Percentiles rank a stretch among this genome's conserved stretches.
Evolutionary conservation across 1,284 basidiomycete species (phyloP).

Genomic region (Farysia itapuensis): DNA sequence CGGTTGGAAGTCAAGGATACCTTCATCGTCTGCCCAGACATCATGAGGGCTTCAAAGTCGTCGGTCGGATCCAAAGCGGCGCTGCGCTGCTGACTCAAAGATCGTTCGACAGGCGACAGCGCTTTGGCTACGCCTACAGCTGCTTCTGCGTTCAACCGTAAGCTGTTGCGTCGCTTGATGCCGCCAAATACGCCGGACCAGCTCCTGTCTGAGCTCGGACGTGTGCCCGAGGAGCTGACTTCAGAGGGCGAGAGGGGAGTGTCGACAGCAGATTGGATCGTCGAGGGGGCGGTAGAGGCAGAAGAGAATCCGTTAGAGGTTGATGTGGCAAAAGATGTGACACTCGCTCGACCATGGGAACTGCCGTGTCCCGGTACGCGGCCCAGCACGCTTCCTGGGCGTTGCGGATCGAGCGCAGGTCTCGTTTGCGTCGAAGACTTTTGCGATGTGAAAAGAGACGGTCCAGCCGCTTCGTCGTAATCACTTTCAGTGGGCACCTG

Average conservation of each 20-base stretch:
- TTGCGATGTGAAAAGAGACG: conserved; percentile 25
- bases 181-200: conserved; percentile 37
- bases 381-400: too few species aligned
- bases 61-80: conserved; percentile 29
- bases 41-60: conserved; percentile 52
- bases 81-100: background rate
- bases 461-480: conserved; percentile 43
- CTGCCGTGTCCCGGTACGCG: too few species aligned
- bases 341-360: conserved; percentile 8
- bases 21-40: conserved; percentile 61
- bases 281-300: background rate
- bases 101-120: conserved; percentile 1
- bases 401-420: conserved; percentile 3
- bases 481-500: conserved; percentile 41
- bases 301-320: background rate
- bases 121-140: conserved; percentile 7
- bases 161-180: conserved; percentile 45
- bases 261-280: background rate
- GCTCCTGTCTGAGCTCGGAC: conserved; percentile 31
- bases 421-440: conserved; percentile 15
- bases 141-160: conserved; percentile 36
- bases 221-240: conserved; percentile 9
- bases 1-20: conserved; percentile 80
- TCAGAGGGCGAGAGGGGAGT: background rate
- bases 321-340: background rate